Percentiles rank a stretch among this genome's conserved stretches.
phyloP scores from a whole-genome alignment of 768 basidiomycete genomes.

The Auricularia sp. region DNA sequence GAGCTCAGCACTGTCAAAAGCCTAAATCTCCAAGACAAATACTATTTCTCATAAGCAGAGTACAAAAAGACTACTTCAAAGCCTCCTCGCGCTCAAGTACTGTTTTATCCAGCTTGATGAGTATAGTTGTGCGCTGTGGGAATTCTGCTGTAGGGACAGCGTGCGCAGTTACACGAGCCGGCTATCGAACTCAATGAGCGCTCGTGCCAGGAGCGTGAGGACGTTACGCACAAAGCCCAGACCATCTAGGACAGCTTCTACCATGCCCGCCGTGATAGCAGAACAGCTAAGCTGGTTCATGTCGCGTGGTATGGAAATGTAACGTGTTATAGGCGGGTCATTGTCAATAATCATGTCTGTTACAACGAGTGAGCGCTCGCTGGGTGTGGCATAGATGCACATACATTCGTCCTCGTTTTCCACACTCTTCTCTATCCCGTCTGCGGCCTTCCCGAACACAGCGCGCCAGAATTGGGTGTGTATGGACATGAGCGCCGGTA shows the following conservation, averaged over 20 bases:
- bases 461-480: constrained; percentile 94
- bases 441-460: constrained; percentile 87
- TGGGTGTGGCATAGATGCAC: constrained; percentile 16
- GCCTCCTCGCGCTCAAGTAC: constrained; percentile 91
- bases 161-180: constrained; percentile 93
- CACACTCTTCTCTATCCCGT: constrained; percentile 91
- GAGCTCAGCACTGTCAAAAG: neutral
- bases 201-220: neutral
- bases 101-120: constrained; percentile 90
- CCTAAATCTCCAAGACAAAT: neutral
- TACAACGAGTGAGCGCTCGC: constrained; percentile 1
- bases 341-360: constrained; percentile 98
- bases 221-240: constrained; percentile 76
- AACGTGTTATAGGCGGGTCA: constrained; percentile 81
- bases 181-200: constrained; percentile 36
- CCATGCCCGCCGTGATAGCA: constrained; percentile 94
- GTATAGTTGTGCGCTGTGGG: constrained; percentile 85
- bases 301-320: constrained; percentile 90
- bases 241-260: constrained; percentile 93
- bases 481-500: constrained; percentile 86
- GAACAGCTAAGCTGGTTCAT: constrained; percentile 91
- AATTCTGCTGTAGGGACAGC: constrained; percentile 73
- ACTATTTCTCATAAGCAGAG: too few relatives aligned
- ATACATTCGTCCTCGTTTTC: constrained; percentile 93
- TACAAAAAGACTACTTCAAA: constrained; percentile 43